These are phyloP conservation scores for Apiotrichum akiyoshidainum DNA, from an alignment of 1,284 basidiomycete genomes.

Conservation along the genomic window DNA sequence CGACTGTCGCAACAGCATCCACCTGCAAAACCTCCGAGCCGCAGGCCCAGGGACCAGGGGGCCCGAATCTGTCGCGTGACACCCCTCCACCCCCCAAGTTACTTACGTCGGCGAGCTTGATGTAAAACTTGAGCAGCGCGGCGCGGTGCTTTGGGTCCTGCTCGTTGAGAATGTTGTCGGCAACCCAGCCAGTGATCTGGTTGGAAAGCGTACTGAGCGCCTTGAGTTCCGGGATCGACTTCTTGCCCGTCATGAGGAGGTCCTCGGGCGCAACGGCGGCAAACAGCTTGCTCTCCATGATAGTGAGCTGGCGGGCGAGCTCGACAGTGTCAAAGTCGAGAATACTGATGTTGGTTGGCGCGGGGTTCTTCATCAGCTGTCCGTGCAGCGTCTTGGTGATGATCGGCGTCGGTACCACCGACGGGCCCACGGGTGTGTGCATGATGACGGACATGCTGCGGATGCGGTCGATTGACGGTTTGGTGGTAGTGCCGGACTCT, in stretches of 20 bases:
- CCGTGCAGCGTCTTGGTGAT: slow-evolving; percentile 77
- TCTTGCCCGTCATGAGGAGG: slow-evolving; percentile 77
- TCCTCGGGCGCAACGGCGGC: slow-evolving; percentile 86
- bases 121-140: slow-evolving; percentile 81
- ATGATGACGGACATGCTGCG: slow-evolving; percentile 13
- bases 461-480: slow-evolving; percentile 22
- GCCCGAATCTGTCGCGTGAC: no score
- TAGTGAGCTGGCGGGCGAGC: slow-evolving; percentile 87
- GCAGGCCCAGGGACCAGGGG: no score
- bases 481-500: background rate
- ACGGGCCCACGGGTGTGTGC: slow-evolving; percentile 5
- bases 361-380: slow-evolving; percentile 46
- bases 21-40: no score
- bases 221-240: slow-evolving; percentile 71
- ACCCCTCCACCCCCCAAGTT: background rate
- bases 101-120: slow-evolving; percentile 86
- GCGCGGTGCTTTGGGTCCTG: slow-evolving; percentile 84
- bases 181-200: slow-evolving; percentile 92
- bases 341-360: slow-evolving; percentile 62
- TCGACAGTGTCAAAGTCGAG: slow-evolving; percentile 94
- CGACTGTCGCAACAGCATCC: no score
- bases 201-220: slow-evolving; percentile 90
- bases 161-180: slow-evolving; percentile 78
- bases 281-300: slow-evolving; percentile 86
- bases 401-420: slow-evolving; percentile 57